Percentiles rank a stretch among this genome's conserved stretches.
These are phyloP conservation scores for Cinnamomum chago DNA, from an alignment of 164 flowering plant genomes.

Conservation along the genomic window DNA sequence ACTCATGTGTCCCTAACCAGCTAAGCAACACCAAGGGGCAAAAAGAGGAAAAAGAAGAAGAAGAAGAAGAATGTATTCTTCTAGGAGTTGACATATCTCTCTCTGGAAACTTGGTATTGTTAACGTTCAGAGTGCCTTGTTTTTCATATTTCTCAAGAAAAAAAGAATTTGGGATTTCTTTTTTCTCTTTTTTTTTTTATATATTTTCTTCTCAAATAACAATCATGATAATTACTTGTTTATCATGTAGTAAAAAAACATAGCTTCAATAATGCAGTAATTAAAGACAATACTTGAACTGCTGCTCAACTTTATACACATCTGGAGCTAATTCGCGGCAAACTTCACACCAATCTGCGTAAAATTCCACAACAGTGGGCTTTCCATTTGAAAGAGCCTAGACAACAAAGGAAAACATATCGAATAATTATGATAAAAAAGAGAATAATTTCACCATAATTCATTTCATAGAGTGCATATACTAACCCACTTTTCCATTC, in stretches of 20 bases:
- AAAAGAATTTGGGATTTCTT: neutral
- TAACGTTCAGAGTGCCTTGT: no score
- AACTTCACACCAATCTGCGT: slow-evolving; percentile 99
- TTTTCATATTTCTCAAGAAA: neutral
- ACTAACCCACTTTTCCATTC: neutral
- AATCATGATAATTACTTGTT: neutral
- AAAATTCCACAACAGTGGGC: slow-evolving; percentile 97
- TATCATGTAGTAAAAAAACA: neutral
- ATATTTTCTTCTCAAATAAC: neutral
- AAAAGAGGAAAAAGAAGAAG: no score
- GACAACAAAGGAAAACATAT: slow-evolving; percentile 8
- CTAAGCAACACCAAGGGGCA: no score
- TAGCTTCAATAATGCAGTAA: neutral
- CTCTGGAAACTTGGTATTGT: no score
- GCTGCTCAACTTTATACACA: slow-evolving; percentile 88
- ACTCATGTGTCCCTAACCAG: no score
- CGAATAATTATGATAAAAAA: neutral
- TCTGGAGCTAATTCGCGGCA: slow-evolving; percentile 95
- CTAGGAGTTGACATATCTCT: no score
- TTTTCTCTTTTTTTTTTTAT: neutral
- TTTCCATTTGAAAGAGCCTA: slow-evolving; percentile 91
- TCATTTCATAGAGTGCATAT: neutral
- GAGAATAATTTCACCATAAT: neutral
- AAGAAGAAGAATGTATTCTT: no score
- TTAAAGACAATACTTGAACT: slow-evolving; percentile 59